Evolutionary conservation across 1,284 basidiomycete species (phyloP), one percentile per base, ranked within the genome.

Genomic region (Cryptococcus wingfieldii): DNA sequence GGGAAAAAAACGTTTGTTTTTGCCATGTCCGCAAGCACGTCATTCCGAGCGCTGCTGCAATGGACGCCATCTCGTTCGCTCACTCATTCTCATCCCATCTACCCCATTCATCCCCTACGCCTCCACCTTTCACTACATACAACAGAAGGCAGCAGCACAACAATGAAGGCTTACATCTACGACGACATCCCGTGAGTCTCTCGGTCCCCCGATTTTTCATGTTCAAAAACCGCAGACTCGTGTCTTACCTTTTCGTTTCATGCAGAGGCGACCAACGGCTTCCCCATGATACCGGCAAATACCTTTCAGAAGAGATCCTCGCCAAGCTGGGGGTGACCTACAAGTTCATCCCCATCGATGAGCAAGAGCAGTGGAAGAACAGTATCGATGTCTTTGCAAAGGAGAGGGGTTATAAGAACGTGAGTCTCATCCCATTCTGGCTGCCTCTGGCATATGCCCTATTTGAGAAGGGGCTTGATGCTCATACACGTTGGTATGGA

Each of bases 121-220:
- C 31, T 10, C 10, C 2, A 1, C 5, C 31, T 10, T 34, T 7
- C 3, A 8, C 31, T 10, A 34, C 10, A 34, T 10, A 1, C 31
- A 34, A 1, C 31, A 34, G 6, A 10, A 34, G 6, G 3, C 31
- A 34, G 10, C 10, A 34, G 7, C 5, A 7, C 31, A 42, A 7
- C 41, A n/a, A 90, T 90, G 89, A 83, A 83, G 56, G 86, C 87
- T 16, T 90, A 90, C 80, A 86, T 88, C 78, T 90, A 81, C 72
- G 88, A 91, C 78, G 82, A 89, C 70, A 49, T 84, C 39, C 81
- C 84, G 44, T 76, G 39, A 52, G 74, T 65, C 19, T 28, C 14
- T 50, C 37, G 25, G 3, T 18, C 5, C 16, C 12, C 38, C 34
- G 49, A 27, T 37, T 38, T 27, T 10, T 19, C 31, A 34, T 19